Evolutionary conservation across 169 alveolate species (phyloP).

Genomic region (Eimeria zaria): DNA sequence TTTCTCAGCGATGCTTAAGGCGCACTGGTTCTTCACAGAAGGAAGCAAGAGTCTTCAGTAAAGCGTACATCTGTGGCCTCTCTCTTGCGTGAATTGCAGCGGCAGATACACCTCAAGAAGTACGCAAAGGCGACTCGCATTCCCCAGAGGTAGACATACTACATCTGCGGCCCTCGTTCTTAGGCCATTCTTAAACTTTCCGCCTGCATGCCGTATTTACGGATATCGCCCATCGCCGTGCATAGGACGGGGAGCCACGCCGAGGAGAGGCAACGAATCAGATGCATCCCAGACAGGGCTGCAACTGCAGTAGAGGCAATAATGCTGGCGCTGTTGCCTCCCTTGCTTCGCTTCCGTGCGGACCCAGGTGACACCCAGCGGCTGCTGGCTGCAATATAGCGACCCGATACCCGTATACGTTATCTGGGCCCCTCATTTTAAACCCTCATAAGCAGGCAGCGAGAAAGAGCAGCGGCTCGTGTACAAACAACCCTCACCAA

Average conservation of each 20-base stretch:
- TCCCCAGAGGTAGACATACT: slow-evolving; percentile 58
- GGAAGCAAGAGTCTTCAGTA: neutral
- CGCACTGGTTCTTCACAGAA: neutral
- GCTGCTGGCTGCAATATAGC: neutral
- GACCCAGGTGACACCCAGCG: slow-evolving; percentile 1
- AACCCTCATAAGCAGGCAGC: neutral
- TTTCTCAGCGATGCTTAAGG: neutral
- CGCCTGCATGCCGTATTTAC: neutral
- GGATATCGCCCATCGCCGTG: slow-evolving; percentile 7
- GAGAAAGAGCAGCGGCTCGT: neutral
- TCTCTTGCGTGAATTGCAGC: neutral
- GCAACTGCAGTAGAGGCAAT: too few species aligned
- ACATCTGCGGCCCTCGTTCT: neutral
- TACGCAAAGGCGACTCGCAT: neutral
- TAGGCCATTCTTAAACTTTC: neutral
- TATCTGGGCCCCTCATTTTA: neutral
- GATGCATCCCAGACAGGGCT: neutral
- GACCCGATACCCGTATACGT: neutral
- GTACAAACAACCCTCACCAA: neutral
- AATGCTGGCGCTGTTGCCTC: neutral
- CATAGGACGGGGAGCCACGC: slow-evolving; percentile 5
- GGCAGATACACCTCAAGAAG: neutral
- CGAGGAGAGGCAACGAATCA: neutral
- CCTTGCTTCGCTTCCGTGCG: neutral
- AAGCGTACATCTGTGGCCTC: neutral